A percentile compares a stretch with the other conserved stretches of the same genome.
These are phyloP conservation scores for Suhomyces anneliseae DNA, from an alignment of 1,139 yeast species.

Conservation along the genomic window DNA sequence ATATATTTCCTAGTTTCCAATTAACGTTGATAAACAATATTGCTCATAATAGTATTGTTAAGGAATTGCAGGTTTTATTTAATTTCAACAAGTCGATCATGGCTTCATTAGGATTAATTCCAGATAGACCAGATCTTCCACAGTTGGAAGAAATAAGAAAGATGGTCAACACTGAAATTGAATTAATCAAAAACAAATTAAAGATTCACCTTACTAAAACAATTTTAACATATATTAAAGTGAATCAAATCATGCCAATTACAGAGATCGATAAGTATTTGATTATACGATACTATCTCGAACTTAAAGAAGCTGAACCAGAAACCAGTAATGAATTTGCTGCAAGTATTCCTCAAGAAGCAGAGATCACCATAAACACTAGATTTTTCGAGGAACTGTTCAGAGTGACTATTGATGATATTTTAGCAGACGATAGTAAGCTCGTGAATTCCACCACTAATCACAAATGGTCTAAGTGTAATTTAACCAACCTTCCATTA, in stretches of 20 bases:
- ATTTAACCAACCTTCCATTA: conserved; percentile 38
- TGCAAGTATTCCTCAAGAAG: conserved; percentile 15
- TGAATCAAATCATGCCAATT: not conserved
- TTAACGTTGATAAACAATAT: conserved; percentile 22
- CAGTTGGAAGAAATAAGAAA: not conserved
- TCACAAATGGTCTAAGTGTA: conserved; percentile 43
- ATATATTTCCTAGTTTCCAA: conserved; percentile 10
- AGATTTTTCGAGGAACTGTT: conserved; percentile 32
- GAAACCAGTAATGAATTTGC: conserved; percentile 1
- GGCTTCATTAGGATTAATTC: conserved; percentile 16
- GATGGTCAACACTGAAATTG: conserved; percentile 8
- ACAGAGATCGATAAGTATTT: conserved; percentile 30
- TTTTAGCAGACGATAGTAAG: conserved; percentile 15
- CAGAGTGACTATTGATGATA: conserved; percentile 15
- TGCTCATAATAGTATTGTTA: conserved; percentile 21
- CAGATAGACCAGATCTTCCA: conserved; percentile 1
- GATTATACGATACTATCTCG: conserved; percentile 22
- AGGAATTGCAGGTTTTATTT: conserved; percentile 27
- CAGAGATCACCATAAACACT: conserved; percentile 26
- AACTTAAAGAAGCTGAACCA: conserved; percentile 11
- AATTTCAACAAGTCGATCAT: conserved; percentile 27
- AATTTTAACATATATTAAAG: conserved; percentile 16
- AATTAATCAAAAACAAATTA: conserved; percentile 18
- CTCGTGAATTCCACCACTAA: conserved; percentile 28
- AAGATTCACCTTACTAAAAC: conserved; percentile 19